Evolutionary conservation across 2,329 filamentous ascomycete species (phyloP).

Genomic region (Zymoseptoria ardabiliae): DNA sequence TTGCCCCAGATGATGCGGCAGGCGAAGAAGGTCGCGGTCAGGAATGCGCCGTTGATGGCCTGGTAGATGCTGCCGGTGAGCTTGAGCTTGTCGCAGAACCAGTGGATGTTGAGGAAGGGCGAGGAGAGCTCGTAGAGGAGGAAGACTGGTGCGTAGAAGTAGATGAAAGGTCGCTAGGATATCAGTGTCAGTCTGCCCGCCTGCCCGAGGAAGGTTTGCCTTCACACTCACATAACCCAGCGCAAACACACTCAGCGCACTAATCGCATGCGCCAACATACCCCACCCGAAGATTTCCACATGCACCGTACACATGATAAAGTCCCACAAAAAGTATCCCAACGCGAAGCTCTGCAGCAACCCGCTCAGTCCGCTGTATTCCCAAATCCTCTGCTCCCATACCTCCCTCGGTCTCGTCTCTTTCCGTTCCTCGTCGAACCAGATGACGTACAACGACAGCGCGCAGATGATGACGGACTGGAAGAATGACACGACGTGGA

Average conservation of each 20-base stretch:
- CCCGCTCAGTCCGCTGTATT: constrained; percentile 64
- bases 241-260: constrained; percentile 65
- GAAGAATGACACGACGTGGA: constrained; percentile 75
- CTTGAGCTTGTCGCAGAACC: constrained; percentile 82
- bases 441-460: constrained; percentile 68
- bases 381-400: constrained; percentile 60
- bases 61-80: constrained; percentile 69
- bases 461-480: constrained; percentile 66
- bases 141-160: constrained; percentile 73
- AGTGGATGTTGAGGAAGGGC: constrained; percentile 81
- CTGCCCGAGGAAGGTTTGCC: background rate
- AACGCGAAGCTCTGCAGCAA: constrained; percentile 69
- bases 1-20: constrained; percentile 73
- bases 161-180: constrained; percentile 67
- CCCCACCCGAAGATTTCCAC: constrained; percentile 67
- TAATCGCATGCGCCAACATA: constrained; percentile 68
- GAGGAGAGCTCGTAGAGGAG: constrained; percentile 83
- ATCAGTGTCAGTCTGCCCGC: background rate
- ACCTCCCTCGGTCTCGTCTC: constrained; percentile 45
- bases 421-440: constrained; percentile 58
- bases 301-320: constrained; percentile 61
- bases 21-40: constrained; percentile 67
- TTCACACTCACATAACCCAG: constrained; percentile 65
- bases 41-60: constrained; percentile 67
- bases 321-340: constrained; percentile 81